These are phyloP conservation scores for Kluyveromyces siamensis DNA, from an alignment of 805 yeast genomes.

Conservation along the genomic window DNA sequence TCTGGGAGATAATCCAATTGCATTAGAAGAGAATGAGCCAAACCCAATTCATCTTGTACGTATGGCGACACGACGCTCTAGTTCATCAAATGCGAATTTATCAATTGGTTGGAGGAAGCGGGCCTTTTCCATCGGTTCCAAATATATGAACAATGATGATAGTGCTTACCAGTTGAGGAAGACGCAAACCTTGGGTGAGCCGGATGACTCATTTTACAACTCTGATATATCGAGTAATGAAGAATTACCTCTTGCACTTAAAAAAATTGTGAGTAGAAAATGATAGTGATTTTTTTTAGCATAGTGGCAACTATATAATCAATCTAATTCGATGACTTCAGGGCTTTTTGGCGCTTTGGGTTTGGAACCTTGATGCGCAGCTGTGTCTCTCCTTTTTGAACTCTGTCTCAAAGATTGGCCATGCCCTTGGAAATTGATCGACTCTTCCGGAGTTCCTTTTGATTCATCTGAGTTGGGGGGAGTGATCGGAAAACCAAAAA, in stretches of 20 bases:
- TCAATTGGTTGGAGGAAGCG: constrained; percentile 29
- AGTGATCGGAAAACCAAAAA: constrained; percentile 82
- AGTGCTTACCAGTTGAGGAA: constrained; percentile 7
- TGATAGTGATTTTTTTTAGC: background rate
- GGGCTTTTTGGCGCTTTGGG: constrained; percentile 59
- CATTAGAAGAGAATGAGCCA: constrained; percentile 5
- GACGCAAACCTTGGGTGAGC: constrained; percentile 23
- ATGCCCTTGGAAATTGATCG: constrained; percentile 42
- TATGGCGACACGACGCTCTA: constrained; percentile 21
- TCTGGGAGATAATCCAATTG: background rate
- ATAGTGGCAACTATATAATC: constrained; percentile 5
- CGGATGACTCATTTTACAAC: constrained; percentile 3
- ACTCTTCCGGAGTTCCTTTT: constrained; percentile 20
- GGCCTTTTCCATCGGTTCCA: constrained; percentile 30
- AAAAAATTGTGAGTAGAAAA: constrained; percentile 25
- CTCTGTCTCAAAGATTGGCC: constrained; percentile 72
- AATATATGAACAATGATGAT: constrained; percentile 13
- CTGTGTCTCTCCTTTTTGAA: constrained; percentile 57
- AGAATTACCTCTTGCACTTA: constrained; percentile 33
- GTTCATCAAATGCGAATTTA: constrained; percentile 9
- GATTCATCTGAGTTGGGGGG: constrained; percentile 34
- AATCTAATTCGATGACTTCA: constrained; percentile 74
- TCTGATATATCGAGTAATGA: constrained; percentile 14
- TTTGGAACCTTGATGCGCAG: constrained; percentile 44
- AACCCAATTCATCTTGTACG: constrained; percentile 15